Evolutionary conservation across 352 stramenopile species (phyloP).

Genomic region (Globisporangium barbulae): DNA sequence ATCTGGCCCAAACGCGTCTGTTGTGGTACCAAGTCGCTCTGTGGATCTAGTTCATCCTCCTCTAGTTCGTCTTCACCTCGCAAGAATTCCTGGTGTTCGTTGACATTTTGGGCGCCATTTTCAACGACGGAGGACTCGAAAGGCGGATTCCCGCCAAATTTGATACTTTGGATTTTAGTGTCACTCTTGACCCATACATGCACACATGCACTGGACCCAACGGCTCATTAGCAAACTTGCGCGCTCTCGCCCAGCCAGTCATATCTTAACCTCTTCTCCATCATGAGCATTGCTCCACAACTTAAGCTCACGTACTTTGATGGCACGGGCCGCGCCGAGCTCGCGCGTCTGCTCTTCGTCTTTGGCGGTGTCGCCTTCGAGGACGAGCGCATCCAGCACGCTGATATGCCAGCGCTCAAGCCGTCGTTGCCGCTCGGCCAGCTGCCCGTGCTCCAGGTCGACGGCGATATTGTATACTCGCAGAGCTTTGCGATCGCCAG

Average conservation of each 20-base stretch:
- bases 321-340: constrained; percentile 43
- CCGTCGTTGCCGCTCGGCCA: constrained; percentile 48
- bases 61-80: too few species aligned
- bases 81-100: too few species aligned
- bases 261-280: not conserved
- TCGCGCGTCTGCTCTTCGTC: constrained; percentile 51
- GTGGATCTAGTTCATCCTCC: too few species aligned
- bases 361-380: constrained; percentile 59
- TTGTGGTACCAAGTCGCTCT: too few species aligned
- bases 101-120: too few species aligned
- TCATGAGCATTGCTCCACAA: constrained; percentile 10
- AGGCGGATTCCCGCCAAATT: too few species aligned
- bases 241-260: not conserved
- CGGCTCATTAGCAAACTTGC: not conserved
- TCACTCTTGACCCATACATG: too few species aligned
- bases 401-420: constrained; percentile 51
- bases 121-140: too few species aligned
- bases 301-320: constrained; percentile 79
- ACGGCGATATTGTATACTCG: constrained; percentile 36
- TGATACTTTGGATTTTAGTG: too few species aligned
- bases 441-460: constrained; percentile 45
- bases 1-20: too few species aligned
- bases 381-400: constrained; percentile 48
- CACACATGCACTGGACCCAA: not conserved
- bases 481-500: constrained; percentile 62